These are phyloP conservation scores for Pichia deserticola DNA, from an alignment of 805 yeast species.

Conservation along the genomic window DNA sequence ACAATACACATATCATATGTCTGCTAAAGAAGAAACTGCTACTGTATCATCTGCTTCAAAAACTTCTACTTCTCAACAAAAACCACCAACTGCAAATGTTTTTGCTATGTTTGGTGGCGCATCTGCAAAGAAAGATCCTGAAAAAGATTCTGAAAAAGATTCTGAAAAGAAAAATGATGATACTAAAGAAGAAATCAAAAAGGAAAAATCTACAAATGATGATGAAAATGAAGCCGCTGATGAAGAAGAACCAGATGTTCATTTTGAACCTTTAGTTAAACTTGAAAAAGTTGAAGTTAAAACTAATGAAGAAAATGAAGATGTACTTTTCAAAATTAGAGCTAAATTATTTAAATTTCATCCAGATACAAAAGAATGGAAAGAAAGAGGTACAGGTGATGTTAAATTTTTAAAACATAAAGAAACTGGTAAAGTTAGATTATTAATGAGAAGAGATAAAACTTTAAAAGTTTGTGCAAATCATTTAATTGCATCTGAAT, in stretches of 20 bases:
- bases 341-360: constrained; percentile 90
- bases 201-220: constrained; percentile 29
- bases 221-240: constrained; percentile 48
- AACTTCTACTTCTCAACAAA: constrained; percentile 16
- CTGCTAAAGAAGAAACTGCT: constrained; percentile 4
- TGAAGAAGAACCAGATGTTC: constrained; percentile 75
- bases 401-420: constrained; percentile 92
- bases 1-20: not conserved
- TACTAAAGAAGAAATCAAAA: constrained; percentile 23
- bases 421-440: constrained; percentile 70
- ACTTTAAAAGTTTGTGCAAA: constrained; percentile 97
- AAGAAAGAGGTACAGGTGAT: constrained; percentile 99
- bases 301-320: constrained; percentile 91
- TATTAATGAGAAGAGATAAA: constrained; percentile 98
- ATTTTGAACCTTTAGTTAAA: constrained; percentile 93
- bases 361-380: constrained; percentile 87
- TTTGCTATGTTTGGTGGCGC: constrained; percentile 95
- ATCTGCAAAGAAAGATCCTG: constrained; percentile 58
- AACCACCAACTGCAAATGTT: constrained; percentile 74
- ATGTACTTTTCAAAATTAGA: constrained; percentile 74
- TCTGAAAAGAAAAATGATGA: constrained; percentile 2
- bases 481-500: constrained; percentile 80
- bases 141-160: constrained; percentile 28
- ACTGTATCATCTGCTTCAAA: constrained; percentile 3
- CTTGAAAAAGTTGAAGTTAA: constrained; percentile 94